Evolutionary conservation across 2,329 filamentous ascomycete species (phyloP).

Genomic region (Claviceps sp.): DNA sequence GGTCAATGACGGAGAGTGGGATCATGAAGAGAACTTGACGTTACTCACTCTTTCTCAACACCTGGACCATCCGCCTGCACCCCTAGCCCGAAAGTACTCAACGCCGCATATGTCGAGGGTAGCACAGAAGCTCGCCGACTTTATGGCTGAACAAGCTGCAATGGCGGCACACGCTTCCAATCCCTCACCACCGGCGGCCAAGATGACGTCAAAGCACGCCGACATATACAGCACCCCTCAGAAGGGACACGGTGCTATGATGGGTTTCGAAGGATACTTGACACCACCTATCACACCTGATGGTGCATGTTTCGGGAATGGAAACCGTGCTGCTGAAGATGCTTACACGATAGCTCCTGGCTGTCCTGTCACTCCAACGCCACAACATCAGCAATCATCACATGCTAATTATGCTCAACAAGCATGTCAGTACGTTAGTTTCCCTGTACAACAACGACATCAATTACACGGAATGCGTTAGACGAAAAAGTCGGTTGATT

Average conservation of each 20-base stretch:
- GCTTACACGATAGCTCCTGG: conserved; percentile 35
- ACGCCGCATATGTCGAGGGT: conserved; percentile 38
- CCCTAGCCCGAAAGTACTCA: conserved; percentile 46
- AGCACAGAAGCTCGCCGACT: conserved; percentile 42
- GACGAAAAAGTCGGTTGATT: conserved; percentile 23
- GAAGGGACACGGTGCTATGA: conserved; percentile 53
- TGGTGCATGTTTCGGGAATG: conserved; percentile 38
- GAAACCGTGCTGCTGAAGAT: conserved; percentile 29
- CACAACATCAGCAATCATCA: conserved; percentile 19
- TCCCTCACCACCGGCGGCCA: conserved; percentile 48
- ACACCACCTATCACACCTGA: conserved; percentile 81
- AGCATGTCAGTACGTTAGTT: conserved; percentile 21
- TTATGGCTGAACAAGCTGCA: conserved; percentile 45
- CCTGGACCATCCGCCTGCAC: conserved; percentile 43
- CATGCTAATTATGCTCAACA: conserved; percentile 20
- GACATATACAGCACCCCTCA: conserved; percentile 66
- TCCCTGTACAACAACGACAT: conserved; percentile 24
- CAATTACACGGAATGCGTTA: conserved; percentile 21
- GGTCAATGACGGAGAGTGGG: conserved; percentile 63
- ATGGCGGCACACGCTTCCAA: conserved; percentile 33
- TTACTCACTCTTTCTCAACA: conserved; percentile 46
- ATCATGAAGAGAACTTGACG: conserved; percentile 55
- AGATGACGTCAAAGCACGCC: conserved; percentile 38
- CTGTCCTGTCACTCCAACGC: conserved; percentile 49
- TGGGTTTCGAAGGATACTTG: conserved; percentile 60